Evolutionary conservation across 2,329 filamentous ascomycete genomes (phyloP).

Genomic region (Claviceps digitariae): DNA sequence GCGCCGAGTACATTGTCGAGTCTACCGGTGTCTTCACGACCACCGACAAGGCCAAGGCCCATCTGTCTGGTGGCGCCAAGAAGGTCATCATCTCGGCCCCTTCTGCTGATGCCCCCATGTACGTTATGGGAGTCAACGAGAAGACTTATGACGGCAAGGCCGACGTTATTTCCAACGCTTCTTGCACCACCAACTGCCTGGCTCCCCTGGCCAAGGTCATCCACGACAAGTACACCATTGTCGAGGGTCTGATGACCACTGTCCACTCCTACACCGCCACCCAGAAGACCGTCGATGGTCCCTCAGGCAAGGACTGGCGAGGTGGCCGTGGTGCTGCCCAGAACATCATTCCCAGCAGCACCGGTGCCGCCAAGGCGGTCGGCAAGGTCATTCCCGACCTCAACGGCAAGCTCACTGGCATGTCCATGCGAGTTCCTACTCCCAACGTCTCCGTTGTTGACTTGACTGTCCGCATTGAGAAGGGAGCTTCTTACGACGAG

Average conservation of each 20-base stretch:
- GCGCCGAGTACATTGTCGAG: conserved; percentile 90
- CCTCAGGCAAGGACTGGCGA: conserved; percentile 97
- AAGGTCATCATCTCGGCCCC: conserved; percentile 91
- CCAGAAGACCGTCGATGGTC: conserved; percentile 98
- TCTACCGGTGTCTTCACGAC: conserved; percentile 99
- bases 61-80: conserved; percentile 95
- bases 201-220: conserved; percentile 98
- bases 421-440: conserved; percentile 98
- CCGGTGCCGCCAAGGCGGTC: conserved; percentile 98
- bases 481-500: conserved; percentile 72
- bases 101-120: conserved; percentile 96
- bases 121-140: conserved; percentile 99
- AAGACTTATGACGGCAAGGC: conserved; percentile 81
- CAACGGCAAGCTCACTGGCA: conserved; percentile 99
- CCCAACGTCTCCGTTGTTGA: conserved; percentile 99
- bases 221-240: conserved; percentile 93
- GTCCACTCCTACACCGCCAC: conserved; percentile 99
- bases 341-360: conserved; percentile 99
- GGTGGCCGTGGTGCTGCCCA: conserved; percentile 96
- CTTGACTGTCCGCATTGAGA: conserved; percentile 87
- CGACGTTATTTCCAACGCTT: conserved; percentile 96
- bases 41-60: conserved; percentile 84
- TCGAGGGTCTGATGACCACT: conserved; percentile 99
- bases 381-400: conserved; percentile 98
- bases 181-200: conserved; percentile 99